Evolutionary conservation across 345 rosid species (phyloP).

Genomic region (Bruguiera parviflora): DNA sequence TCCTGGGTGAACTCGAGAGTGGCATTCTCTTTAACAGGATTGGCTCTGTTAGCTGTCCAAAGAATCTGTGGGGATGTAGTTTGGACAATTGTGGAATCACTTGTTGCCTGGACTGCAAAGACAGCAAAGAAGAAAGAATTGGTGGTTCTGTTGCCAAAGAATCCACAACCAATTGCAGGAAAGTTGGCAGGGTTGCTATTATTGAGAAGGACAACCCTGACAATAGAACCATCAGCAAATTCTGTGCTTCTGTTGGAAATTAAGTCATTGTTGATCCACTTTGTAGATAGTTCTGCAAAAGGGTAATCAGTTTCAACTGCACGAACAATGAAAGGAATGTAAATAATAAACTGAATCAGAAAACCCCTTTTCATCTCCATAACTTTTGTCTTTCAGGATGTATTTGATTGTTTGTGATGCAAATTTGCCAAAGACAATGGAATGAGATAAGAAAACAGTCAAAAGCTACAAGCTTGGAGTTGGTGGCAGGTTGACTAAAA

Average conservation of each 20-base stretch:
- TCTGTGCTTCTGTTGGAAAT: not conserved
- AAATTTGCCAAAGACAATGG: too few relatives aligned
- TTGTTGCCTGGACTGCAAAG: slow-evolving; percentile 9
- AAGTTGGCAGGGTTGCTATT: not conserved
- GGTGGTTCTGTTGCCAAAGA: not conserved
- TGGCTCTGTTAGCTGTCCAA: slow-evolving; percentile 8
- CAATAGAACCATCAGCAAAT: slow-evolving; percentile 2
- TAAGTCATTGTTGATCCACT: slow-evolving; percentile 9
- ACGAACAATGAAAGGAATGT: not conserved
- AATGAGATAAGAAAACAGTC: too few relatives aligned
- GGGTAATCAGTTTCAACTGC: slow-evolving; percentile 7
- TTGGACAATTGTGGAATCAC: not conserved
- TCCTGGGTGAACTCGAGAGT: slow-evolving; percentile 1
- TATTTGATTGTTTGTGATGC: too few relatives aligned
- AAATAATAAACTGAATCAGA: not conserved
- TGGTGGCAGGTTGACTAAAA: too few relatives aligned
- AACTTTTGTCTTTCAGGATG: not conserved
- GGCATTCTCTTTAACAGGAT: slow-evolving; percentile 20
- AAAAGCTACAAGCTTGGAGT: too few relatives aligned
- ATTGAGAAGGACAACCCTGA: slow-evolving; percentile 5
- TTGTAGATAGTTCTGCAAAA: not conserved
- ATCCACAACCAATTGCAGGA: slow-evolving; percentile 12
- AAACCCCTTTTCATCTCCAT: not conserved
- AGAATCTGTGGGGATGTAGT: not conserved
- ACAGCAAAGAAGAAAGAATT: slow-evolving; percentile 1